phyloP scores from a whole-genome alignment of 305 asterid species.

The Rubia balearica region DNA sequence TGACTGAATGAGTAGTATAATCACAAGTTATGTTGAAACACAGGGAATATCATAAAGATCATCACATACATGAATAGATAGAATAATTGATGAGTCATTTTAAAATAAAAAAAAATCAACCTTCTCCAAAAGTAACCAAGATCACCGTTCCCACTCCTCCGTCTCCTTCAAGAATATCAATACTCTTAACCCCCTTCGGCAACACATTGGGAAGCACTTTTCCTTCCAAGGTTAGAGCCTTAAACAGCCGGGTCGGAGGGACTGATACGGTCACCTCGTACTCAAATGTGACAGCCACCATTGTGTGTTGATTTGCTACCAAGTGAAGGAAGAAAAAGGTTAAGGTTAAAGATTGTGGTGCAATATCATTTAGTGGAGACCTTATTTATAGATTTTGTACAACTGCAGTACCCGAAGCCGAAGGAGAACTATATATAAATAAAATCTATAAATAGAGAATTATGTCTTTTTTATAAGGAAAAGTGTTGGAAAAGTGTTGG shows the following conservation, averaged over 20 bases:
- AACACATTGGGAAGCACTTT: not conserved
- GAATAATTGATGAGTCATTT: no score
- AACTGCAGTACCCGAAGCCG: no score
- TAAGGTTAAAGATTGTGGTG: not conserved
- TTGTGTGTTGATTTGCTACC: not conserved
- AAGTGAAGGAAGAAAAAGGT: not conserved
- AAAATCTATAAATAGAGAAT: no score
- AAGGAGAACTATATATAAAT: no score
- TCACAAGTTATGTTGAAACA: no score
- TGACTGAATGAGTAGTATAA: no score
- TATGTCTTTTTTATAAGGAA: no score
- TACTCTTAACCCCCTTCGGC: not conserved
- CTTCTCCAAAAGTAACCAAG: not conserved
- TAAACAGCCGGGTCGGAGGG: not conserved
- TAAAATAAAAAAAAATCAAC: not conserved
- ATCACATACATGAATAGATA: no score
- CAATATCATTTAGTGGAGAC: not conserved
- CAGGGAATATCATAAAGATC: no score
- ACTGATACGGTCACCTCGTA: not conserved
- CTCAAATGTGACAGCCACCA: not conserved
- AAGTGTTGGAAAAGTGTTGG: no score
- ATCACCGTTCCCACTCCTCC: not conserved
- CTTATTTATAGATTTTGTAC: not conserved
- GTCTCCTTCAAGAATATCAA: not conserved
- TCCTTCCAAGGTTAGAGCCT: not conserved